A percentile compares a stretch with the other conserved stretches of the same genome.
These are phyloP conservation scores for Apiospora aurea DNA, from an alignment of 2,329 filamentous ascomycete genomes.

Conservation along the genomic window DNA sequence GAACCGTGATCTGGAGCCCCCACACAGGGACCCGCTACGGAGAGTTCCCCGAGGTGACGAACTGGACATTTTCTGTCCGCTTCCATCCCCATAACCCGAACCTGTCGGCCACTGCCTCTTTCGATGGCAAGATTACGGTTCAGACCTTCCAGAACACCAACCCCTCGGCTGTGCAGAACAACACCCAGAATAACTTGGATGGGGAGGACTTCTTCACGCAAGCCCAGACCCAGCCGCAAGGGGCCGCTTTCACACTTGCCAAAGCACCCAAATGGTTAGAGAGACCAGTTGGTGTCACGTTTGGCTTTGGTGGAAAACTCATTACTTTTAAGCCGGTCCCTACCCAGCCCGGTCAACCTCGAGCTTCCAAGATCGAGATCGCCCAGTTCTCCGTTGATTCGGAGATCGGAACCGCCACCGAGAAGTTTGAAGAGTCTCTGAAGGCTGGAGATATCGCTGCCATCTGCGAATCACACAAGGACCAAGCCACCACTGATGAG, in stretches of 20 bases:
- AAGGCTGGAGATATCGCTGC: conserved; percentile 76
- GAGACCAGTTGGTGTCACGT: conserved; percentile 83
- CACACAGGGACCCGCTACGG: conserved; percentile 87
- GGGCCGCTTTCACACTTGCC: conserved; percentile 83
- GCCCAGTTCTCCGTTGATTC: conserved; percentile 89
- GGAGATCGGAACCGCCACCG: conserved; percentile 81
- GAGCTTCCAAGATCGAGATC: conserved; percentile 80
- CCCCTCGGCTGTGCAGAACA: conserved; percentile 71
- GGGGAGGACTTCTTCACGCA: conserved; percentile 97
- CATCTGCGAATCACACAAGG: conserved; percentile 82
- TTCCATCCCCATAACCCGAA: conserved; percentile 95
- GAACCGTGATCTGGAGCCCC: conserved; percentile 95
- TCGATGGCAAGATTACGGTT: conserved; percentile 93
- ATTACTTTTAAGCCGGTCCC: conserved; percentile 73
- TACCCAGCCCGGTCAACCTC: conserved; percentile 66
- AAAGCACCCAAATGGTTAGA: conserved; percentile 93
- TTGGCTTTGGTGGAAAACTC: conserved; percentile 94
- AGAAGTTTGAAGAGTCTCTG: conserved; percentile 85
- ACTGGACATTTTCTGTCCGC: conserved; percentile 96
- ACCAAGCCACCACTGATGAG: conserved; percentile 79
- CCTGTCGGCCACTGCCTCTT: conserved; percentile 92
- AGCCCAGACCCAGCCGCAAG: conserved; percentile 90
- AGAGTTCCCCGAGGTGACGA: conserved; percentile 97
- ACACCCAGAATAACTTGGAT: conserved; percentile 74
- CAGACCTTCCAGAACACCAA: conserved; percentile 96